These are phyloP conservation scores for Penium margaritaceum DNA, from an alignment of 139 green algal species.

Conservation along the genomic window DNA sequence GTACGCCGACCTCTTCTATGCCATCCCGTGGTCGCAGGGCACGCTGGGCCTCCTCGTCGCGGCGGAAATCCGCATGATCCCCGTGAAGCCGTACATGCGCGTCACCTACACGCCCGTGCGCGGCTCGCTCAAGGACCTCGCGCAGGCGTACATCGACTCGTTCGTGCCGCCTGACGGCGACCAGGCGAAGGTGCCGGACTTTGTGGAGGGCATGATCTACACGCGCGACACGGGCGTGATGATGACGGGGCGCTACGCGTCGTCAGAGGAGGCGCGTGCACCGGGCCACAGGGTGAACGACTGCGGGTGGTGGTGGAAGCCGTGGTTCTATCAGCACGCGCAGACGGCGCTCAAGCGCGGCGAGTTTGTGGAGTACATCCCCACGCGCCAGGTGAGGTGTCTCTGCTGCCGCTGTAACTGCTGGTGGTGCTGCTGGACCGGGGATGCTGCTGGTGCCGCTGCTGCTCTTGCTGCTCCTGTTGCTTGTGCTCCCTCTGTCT, in stretches of 20 bases:
- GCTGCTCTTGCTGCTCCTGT: no score
- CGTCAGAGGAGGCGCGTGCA: constrained; percentile 4
- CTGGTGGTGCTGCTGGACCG: no score
- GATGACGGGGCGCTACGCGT: constrained; percentile 23
- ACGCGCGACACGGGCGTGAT: constrained; percentile 19
- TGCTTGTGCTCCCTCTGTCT: no score
- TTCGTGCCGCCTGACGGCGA: constrained; percentile 15
- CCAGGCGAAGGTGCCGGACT: constrained; percentile 38
- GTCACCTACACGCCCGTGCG: constrained; percentile 18
- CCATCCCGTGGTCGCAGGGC: constrained; percentile 37
- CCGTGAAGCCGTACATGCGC: constrained; percentile 14
- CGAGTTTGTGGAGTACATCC: constrained; percentile 34
- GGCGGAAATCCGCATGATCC: constrained; percentile 25
- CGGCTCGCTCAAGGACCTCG: constrained; percentile 3
- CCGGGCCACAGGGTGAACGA: constrained; percentile 9
- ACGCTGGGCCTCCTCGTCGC: constrained; percentile 27
- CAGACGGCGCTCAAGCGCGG: constrained; percentile 17
- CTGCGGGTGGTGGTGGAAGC: constrained; percentile 37
- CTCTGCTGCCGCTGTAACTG: no score
- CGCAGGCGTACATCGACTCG: constrained; percentile 21
- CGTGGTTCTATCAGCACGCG: constrained; percentile 39
- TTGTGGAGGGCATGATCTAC: constrained; percentile 41
- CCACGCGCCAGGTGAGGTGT: constrained; percentile 20
- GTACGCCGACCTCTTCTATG: constrained; percentile 32
- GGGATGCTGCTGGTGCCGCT: no score